Evolutionary conservation across 2,329 filamentous ascomycete species (phyloP).

Genomic region (Gaeumannomyces sp.): DNA sequence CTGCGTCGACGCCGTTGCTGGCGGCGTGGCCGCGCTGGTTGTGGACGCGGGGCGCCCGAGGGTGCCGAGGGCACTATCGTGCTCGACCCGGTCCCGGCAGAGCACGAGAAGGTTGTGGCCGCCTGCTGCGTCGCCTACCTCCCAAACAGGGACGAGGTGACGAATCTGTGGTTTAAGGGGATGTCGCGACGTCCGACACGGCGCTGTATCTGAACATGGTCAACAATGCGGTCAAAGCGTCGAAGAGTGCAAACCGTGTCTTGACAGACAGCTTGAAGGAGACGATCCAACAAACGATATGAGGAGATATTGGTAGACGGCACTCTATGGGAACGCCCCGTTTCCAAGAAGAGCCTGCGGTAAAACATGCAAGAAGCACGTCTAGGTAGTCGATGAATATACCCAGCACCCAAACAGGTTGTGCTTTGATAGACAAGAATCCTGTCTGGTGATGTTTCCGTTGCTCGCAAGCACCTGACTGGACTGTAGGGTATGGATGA

Average conservation of each 20-base stretch:
- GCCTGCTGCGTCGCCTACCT: slow-evolving; percentile 90
- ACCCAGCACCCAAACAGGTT: no score
- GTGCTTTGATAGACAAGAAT: no score
- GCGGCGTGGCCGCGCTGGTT: slow-evolving; percentile 81
- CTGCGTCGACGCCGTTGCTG: slow-evolving; percentile 83
- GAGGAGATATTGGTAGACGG: background rate
- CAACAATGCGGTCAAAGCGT: slow-evolving; percentile 34
- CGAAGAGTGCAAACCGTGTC: slow-evolving; percentile 35
- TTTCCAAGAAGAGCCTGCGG: no score
- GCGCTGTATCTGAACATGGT: slow-evolving; percentile 34
- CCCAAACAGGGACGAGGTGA: slow-evolving; percentile 80
- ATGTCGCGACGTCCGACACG: slow-evolving; percentile 38
- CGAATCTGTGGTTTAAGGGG: slow-evolving; percentile 92
- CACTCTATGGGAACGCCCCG: background rate
- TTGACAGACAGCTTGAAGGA: slow-evolving; percentile 34
- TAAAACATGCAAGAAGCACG: no score
- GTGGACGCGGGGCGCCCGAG: slow-evolving; percentile 26
- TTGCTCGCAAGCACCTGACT: no score
- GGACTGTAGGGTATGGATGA: no score
- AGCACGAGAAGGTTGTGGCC: slow-evolving; percentile 70
- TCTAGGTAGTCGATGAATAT: no score
- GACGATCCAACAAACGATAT: slow-evolving; percentile 17
- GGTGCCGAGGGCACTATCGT: slow-evolving; percentile 42
- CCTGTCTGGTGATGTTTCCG: no score
- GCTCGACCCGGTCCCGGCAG: slow-evolving; percentile 75